Evolutionary conservation across 106 monocot species (phyloP), one percentile per base, ranked within the genome.

Genomic region (Alisma plantagoaquatica): DNA sequence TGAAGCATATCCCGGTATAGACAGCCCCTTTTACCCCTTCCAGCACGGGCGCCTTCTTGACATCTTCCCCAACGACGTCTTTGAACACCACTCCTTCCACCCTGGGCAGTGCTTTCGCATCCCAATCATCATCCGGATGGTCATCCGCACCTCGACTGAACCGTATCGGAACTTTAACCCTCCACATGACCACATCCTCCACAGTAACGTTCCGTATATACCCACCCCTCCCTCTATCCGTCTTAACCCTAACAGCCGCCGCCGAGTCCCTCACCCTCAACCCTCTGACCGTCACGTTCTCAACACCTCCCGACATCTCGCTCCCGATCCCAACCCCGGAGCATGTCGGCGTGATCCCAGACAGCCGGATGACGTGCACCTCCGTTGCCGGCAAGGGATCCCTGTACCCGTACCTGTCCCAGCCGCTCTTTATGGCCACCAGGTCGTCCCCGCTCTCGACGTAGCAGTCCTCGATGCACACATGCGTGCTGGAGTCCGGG

Each of bases 381-480:
- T 87, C 69, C 11, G 76, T 57, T 77, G 83, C 83, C 2, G 93
- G 93, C 8, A 32, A 71, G 27, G 70, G 79, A 16, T 56, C 49
- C 12, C 63, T 33, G 16, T 70, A 75, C 2, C 92, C 92, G n/a
- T 80, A 83, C 10, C 87, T 87, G 68, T 93, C 93, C 93, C 93
- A 93, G 4, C 87, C 93, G 22, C 93, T 93, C 75, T 93, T 93
- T 23, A 93, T 41, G 10, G 87, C 93, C 15, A 93, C 83, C 17
- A 93, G 59, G 27, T 93, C 93, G 49, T 93, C 87, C 25, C 93
- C 93, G 35, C 87, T 93, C 57, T 93, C 86, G 3, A 93, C 77
- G 60, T 87, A 87, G 23, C 93, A 93, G 72, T 93, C 93, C 60
- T 93, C 83, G 27, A 87, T 80, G 51, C 93, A 93, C 3, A 93